Evolutionary conservation across 345 rosid species (phyloP), one percentile per base, ranked within the genome.

Genomic region (Populus ilicifolia): DNA sequence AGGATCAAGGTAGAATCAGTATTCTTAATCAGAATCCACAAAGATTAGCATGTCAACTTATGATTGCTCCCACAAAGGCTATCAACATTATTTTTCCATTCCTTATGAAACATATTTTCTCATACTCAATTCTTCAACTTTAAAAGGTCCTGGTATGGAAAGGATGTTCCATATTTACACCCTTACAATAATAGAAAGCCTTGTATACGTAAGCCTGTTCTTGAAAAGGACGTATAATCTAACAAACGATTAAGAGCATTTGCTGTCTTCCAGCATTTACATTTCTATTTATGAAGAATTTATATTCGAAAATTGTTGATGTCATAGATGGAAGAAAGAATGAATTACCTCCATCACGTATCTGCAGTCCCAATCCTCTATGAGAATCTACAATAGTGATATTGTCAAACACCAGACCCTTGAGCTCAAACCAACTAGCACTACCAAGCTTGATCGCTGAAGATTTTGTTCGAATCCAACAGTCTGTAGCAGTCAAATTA

Each of bases 361-460:
- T 89, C 85, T 95, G 98, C 72, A 93, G 52, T 43, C 87, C 99
- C 16, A 95, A 86, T 5, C 99, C 99, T 75, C 99, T 84, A 64
- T 93, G 98, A 66, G 99, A 95, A 79, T 95, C 89, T 10, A 83
- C 89, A 18, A 93, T 93, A 20, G 92, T 95, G 77, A 95, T 90
- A 79, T 93, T 93, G 82, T 95, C 90, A 69, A 95, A 95, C 67
- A 87, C 38, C 52, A 95, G 87, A 70, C 80, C 80, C 80, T 90
- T 90, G 83, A 95, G 89, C 14, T 92, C 91, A 18, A 84, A 95
- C 89, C 85, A 92, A 76, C 93, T 93, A 38, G 96, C 98, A 17
- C 99, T 95, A n/a, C 98, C 98, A 33, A 95, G 87, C 84, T 95
- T 95, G 85, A 95, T 92, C 2, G 98, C 98, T 0, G 97, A 92